These are phyloP conservation scores for Plantago ovata DNA, from an alignment of 257 asterid species.

Conservation along the genomic window DNA sequence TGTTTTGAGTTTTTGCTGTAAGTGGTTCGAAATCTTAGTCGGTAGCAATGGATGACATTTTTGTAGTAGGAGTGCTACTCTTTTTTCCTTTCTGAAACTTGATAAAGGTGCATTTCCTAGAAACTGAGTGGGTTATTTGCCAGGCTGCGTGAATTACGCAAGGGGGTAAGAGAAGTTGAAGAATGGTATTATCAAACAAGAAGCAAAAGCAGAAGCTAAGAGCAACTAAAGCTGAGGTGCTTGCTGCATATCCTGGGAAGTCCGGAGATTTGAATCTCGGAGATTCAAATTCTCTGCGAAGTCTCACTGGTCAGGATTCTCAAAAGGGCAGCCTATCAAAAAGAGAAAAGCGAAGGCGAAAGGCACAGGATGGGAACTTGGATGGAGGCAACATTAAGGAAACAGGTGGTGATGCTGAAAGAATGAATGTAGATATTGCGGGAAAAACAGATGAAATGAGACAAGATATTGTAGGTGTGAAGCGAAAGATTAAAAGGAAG, in stretches of 20 bases:
- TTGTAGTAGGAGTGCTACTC: not conserved
- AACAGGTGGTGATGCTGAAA: conserved; percentile 23
- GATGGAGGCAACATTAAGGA: conserved; percentile 20
- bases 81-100: not conserved
- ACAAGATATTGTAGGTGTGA: conserved; percentile 20
- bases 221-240: conserved; percentile 54
- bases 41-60: not conserved
- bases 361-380: conserved; percentile 27
- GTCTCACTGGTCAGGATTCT: conserved; percentile 19
- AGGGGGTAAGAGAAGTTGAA: not conserved
- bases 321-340: conserved; percentile 40
- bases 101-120: conserved; percentile 8
- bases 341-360: conserved; percentile 53
- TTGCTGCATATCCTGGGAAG: conserved; percentile 34
- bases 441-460: conserved; percentile 16
- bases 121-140: not conserved
- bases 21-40: not conserved
- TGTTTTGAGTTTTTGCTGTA: too few species aligned
- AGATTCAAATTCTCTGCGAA: conserved; percentile 17
- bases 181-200: conserved; percentile 77
- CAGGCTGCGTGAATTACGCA: conserved; percentile 20
- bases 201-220: conserved; percentile 72
- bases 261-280: conserved; percentile 14
- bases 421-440: not conserved
- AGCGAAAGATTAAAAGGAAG: conserved; percentile 37